Conservation (phyloP, 2,329 filamentous ascomycete species). For the Akanthomyces uredinophilus region DNA sequence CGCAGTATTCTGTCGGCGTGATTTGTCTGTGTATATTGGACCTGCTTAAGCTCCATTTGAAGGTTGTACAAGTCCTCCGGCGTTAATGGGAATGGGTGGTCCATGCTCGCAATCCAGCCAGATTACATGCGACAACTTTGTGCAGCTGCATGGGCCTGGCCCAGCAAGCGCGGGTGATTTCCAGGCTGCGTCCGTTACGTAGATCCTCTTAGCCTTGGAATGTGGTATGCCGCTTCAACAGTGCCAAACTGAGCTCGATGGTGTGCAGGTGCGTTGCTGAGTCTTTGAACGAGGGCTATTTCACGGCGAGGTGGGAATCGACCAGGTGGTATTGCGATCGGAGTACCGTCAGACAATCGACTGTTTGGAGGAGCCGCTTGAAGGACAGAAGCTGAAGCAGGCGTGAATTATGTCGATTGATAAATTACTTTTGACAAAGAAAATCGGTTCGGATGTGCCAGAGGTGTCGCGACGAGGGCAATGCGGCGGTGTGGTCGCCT, state of each 20-base stretch:
- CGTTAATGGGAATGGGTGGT: slow-evolving; percentile 54
- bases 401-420: neutral
- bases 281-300: neutral
- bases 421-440: neutral
- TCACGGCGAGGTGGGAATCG: neutral
- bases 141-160: slow-evolving; percentile 11
- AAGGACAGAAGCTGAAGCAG: no score
- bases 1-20: slow-evolving; percentile 58
- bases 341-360: neutral
- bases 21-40: slow-evolving; percentile 57
- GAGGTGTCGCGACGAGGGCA: neutral
- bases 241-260: neutral
- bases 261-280: neutral
- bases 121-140: neutral
- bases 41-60: slow-evolving; percentile 66
- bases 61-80: slow-evolving; percentile 63
- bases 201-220: neutral
- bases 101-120: slow-evolving; percentile 45
- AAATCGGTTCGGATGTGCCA: neutral
- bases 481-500: neutral
- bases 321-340: neutral
- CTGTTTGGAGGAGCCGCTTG: neutral
- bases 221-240: neutral
- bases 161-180: neutral
- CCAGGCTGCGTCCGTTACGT: neutral